Conservation (phyloP, 495 filamentous ascomycete genomes). For the Lentithecium fluviatile region DNA sequence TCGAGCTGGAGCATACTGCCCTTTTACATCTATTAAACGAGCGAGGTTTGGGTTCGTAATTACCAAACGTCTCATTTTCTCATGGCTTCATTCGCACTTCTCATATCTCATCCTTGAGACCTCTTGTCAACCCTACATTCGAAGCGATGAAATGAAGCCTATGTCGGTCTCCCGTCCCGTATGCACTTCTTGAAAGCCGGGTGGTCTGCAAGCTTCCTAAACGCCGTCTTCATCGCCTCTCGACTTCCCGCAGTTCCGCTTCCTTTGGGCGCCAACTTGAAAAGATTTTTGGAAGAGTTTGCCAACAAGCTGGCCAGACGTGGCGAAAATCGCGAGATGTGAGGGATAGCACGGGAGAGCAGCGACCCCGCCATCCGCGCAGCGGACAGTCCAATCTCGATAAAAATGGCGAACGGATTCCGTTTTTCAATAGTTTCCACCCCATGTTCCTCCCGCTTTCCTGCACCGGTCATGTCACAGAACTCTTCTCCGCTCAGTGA, state of each 20-base stretch:
- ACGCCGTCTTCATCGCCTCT: constrained; percentile 20
- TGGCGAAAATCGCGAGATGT: constrained; percentile 4
- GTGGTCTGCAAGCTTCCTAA: constrained; percentile 14
- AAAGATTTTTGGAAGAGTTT: constrained; percentile 1
- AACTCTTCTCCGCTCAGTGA: not conserved
- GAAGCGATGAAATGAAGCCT: too few species aligned
- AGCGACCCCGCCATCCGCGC: constrained; percentile 8
- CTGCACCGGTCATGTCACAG: constrained; percentile 4
- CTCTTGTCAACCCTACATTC: too few species aligned
- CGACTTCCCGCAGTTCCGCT: not conserved
- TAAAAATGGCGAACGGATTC: constrained; percentile 7
- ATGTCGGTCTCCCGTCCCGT: constrained; percentile 7
- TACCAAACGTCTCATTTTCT: too few species aligned
- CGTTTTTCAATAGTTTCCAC: not conserved
- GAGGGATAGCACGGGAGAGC: constrained; percentile 1
- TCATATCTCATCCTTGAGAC: too few species aligned
- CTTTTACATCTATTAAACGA: not conserved
- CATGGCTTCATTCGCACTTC: too few species aligned
- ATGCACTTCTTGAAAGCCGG: constrained; percentile 19
- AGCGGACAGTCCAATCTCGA: constrained; percentile 10
- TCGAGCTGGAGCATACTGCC: not conserved
- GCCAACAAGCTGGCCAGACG: constrained; percentile 1
- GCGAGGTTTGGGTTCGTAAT: too few species aligned
- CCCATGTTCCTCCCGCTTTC: not conserved
- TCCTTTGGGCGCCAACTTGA: constrained; percentile 16